Evolutionary conservation across 257 asterid genomes (phyloP).

Genomic region (Solanum verrucosum): DNA sequence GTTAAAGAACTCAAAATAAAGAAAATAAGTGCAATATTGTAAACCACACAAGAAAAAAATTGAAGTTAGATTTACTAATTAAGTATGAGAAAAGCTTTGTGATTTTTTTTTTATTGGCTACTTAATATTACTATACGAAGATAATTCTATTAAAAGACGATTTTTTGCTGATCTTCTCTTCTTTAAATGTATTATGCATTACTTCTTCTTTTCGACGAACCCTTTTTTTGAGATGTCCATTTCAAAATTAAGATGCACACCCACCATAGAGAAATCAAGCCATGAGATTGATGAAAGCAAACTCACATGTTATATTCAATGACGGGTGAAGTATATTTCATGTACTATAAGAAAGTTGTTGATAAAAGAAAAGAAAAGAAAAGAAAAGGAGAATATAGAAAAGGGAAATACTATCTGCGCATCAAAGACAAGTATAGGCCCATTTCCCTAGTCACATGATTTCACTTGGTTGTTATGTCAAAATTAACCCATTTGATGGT

Average conservation of each 20-base stretch:
- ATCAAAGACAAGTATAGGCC: neutral
- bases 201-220: neutral
- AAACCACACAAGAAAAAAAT: no score
- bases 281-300: neutral
- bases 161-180: neutral
- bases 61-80: no score
- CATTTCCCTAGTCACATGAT: neutral
- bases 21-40: no score
- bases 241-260: neutral
- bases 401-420: no score
- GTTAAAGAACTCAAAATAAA: neutral
- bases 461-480: neutral
- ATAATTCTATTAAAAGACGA: neutral
- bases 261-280: neutral
- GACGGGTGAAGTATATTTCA: neutral
- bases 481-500: neutral
- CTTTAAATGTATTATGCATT: neutral
- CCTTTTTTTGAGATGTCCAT: neutral
- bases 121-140: no score
- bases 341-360: neutral
- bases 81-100: no score
- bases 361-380: neutral
- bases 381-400: neutral
- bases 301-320: neutral
- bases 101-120: no score